Percentiles rank a stretch among this genome's conserved stretches.
phyloP scores from a whole-genome alignment of 2,329 filamentous ascomycete species.

The Claviceps humidiphila region DNA sequence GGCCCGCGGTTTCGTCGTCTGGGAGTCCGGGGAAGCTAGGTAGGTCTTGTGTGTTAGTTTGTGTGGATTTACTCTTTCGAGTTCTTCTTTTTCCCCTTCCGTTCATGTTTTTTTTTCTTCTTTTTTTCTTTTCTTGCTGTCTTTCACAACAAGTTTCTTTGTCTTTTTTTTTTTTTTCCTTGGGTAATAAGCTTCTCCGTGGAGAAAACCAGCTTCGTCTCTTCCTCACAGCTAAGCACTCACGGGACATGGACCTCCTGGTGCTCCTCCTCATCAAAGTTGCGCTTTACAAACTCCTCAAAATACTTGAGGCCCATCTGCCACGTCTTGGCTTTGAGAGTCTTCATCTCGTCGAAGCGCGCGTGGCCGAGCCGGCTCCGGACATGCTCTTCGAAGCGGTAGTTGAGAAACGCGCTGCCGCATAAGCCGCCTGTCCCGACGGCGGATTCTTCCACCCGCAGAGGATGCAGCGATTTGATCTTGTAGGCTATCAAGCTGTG shows the following conservation, averaged over 20 bases:
- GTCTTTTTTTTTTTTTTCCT: no score
- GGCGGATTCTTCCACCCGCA: conserved; percentile 65
- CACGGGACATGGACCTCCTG: conserved; percentile 65
- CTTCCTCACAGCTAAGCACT: conserved; percentile 14
- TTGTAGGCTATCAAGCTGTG: conserved; percentile 62
- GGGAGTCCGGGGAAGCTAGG: conserved; percentile 55
- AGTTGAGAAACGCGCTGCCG: conserved; percentile 68
- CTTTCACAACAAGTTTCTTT: background rate
- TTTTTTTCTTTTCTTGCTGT: background rate
- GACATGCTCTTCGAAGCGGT: conserved; percentile 68
- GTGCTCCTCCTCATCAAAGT: conserved; percentile 68
- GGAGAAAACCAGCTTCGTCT: no score
- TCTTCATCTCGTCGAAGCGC: conserved; percentile 61
- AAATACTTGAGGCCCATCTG: conserved; percentile 68
- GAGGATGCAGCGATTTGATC: conserved; percentile 57
- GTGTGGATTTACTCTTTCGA: no score
- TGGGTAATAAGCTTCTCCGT: no score
- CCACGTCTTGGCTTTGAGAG: conserved; percentile 68
- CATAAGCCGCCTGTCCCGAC: conserved; percentile 68
- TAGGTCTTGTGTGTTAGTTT: background rate
- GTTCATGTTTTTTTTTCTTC: background rate
- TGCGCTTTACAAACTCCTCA: conserved; percentile 74
- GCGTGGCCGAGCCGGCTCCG: conserved; percentile 51
- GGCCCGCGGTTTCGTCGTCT: conserved; percentile 60
- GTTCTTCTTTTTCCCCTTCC: background rate